Conservation (phyloP, 2,329 filamentous ascomycete genomes). For the Phialophora verrucosa region DNA sequence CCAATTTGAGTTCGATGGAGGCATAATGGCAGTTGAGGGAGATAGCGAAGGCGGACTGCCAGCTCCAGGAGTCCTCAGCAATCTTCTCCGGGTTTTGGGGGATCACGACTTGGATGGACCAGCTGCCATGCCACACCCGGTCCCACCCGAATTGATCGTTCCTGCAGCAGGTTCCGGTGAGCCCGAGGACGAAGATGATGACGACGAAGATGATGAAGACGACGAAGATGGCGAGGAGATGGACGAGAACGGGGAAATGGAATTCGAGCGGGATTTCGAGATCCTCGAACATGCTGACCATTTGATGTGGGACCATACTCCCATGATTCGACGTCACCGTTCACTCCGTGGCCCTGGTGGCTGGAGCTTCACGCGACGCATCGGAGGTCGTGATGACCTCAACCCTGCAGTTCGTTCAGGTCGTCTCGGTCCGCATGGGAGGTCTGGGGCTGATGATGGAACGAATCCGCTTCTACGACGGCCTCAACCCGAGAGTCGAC, state of each 20-base stretch:
- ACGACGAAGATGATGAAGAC: slow-evolving; percentile 64
- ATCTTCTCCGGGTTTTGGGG: slow-evolving; percentile 38
- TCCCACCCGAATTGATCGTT: slow-evolving; percentile 33
- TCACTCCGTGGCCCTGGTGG: slow-evolving; percentile 60
- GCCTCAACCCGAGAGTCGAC: slow-evolving; percentile 42
- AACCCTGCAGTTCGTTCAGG: slow-evolving; percentile 27
- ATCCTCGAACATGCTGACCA: slow-evolving; percentile 72
- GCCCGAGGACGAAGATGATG: slow-evolving; percentile 55
- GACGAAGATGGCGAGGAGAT: slow-evolving; percentile 62
- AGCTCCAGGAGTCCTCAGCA: slow-evolving; percentile 47
- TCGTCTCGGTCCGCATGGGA: slow-evolving; percentile 47
- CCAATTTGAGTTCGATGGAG: slow-evolving; percentile 51
- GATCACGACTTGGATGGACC: slow-evolving; percentile 34
- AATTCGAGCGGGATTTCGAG: slow-evolving; percentile 46
- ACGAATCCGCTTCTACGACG: slow-evolving; percentile 85
- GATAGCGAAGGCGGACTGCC: slow-evolving; percentile 46
- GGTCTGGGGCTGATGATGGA: slow-evolving; percentile 74
- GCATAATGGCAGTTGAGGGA: slow-evolving; percentile 48
- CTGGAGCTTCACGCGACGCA: slow-evolving; percentile 56
- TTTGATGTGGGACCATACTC: slow-evolving; percentile 39
- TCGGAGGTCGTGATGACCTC: slow-evolving; percentile 38
- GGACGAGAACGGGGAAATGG: slow-evolving; percentile 51
- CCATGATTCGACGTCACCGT: slow-evolving; percentile 50
- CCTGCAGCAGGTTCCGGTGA: slow-evolving; percentile 28
- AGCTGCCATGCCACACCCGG: slow-evolving; percentile 19